Base-by-base conservation (phyloP, 345 rosid genomes). In the Noccaea bulbosa region DNA sequence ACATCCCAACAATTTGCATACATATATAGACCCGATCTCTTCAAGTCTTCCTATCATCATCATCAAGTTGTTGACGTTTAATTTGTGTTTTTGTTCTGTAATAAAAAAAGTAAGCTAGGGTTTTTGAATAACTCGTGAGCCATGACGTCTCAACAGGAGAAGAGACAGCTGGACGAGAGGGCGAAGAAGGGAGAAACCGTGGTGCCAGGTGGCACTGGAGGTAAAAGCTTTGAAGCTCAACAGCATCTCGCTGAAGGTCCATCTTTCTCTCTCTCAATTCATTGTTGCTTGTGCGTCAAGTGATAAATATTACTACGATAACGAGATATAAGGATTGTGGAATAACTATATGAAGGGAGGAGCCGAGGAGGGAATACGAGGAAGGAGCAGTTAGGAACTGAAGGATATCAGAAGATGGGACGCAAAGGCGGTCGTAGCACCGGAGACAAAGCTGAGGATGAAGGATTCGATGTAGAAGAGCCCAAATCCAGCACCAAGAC, bases 171-270 rank as follows among this genome's bases (percentile, higher is more conserved):
- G 1, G 93, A 93, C 76, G 84, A 80, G 62, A 84, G 79, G 54
- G 97, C 96, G 0, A 78, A 77, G 84, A 80, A 74, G 52, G 97
- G 98, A 5, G 90, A 92, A 79, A 85, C 89, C 0, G 95, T 92
- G 0, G 78, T 90, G 14, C 97, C 89, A 1, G 92, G 96, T 1
- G 97, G 95, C 24, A 90, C 96, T 2, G 95, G 96, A 0, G 95
- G 98, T 60, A 93, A 84, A 70, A 93, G 92, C 86, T 91, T 88
- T 0, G 93, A 87, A 79, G 97, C 98, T 62, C 97, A 85, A 71
- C 90, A 86, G 40, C 85, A 93, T 80, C 91, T 92, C 6, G 93
- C 98, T 33, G 89, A 90, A 83, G 93, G 92, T 84, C 11, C 45
- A 3, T 58, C 15, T 55, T 10, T 47, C 10, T 37, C 0, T 62